Conservation (phyloP, 345 rosid species). For the Ricinus communis region DNA sequence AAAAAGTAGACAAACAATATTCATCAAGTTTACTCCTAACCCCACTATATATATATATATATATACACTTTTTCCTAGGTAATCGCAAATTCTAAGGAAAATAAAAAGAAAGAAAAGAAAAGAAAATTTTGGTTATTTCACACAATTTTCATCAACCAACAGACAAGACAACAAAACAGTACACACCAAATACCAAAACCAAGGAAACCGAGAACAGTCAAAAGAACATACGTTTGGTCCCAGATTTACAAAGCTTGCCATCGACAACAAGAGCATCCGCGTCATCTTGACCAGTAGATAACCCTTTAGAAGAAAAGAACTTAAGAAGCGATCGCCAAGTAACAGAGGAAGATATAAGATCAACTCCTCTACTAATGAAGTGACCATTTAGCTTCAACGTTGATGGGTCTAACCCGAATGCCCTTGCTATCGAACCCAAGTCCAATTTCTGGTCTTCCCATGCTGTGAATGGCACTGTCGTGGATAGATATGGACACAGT, state of each 20-base stretch:
- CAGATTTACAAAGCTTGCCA: conserved; percentile 63
- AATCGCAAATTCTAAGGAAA: too few species aligned
- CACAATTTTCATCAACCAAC: background rate
- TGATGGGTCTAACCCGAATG: conserved; percentile 68
- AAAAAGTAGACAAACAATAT: background rate
- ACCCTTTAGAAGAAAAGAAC: conserved; percentile 75
- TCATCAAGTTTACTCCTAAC: background rate
- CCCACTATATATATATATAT: too few species aligned
- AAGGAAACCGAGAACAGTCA: too few species aligned
- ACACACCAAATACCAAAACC: too few species aligned
- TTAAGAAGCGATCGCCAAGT: conserved; percentile 77
- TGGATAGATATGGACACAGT: conserved; percentile 55
- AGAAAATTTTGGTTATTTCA: too few species aligned
- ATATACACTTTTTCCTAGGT: too few species aligned
- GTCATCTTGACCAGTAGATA: conserved; percentile 61
- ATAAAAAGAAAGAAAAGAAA: too few species aligned
- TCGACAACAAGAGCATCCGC: conserved; percentile 56
- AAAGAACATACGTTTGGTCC: conserved; percentile 53
- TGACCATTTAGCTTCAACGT: conserved; percentile 79
- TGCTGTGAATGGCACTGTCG: conserved; percentile 38
- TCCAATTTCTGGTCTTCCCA: conserved; percentile 64
- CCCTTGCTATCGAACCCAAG: conserved; percentile 60
- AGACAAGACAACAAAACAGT: background rate
- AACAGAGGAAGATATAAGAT: conserved; percentile 61
- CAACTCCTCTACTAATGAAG: conserved; percentile 73